These are phyloP conservation scores for Rutstroemia sp. DNA, from an alignment of 2,329 filamentous ascomycete species.

Conservation along the genomic window DNA sequence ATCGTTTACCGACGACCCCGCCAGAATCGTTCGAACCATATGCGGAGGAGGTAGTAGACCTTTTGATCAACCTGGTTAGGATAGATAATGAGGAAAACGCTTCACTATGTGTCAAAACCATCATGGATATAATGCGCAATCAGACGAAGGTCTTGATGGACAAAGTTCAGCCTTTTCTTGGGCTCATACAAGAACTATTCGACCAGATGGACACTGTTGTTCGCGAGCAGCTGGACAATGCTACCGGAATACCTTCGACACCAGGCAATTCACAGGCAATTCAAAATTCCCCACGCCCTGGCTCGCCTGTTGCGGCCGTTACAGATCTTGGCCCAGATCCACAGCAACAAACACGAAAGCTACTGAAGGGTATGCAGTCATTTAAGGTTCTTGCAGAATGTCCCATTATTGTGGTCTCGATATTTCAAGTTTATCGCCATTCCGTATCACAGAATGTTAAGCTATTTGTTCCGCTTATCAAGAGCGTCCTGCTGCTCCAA, in stretches of 20 bases:
- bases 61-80: conserved; percentile 80
- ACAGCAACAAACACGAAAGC: conserved; percentile 72
- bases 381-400: conserved; percentile 98
- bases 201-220: conserved; percentile 91
- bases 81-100: conserved; percentile 98
- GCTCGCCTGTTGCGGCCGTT: conserved; percentile 77
- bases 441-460: conserved; percentile 81
- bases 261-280: conserved; percentile 61
- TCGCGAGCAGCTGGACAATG: conserved; percentile 81
- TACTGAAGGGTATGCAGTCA: conserved; percentile 93
- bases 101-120: conserved; percentile 95
- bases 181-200: conserved; percentile 91
- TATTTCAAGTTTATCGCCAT: conserved; percentile 85
- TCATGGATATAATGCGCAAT: conserved; percentile 92
- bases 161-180: conserved; percentile 83
- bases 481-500: conserved; percentile 79
- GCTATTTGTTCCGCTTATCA: conserved; percentile 88
- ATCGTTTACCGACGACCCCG: conserved; percentile 70
- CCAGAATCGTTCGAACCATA: conserved; percentile 80
- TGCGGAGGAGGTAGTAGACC: conserved; percentile 80
- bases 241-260: conserved; percentile 56
- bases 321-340: conserved; percentile 73
- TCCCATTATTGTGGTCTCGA: conserved; percentile 96
- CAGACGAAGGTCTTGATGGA: conserved; percentile 75
- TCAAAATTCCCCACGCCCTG: conserved; percentile 74